Base-by-base conservation (phyloP, 345 rosid species). In the Pelargonium nanum region DNA sequence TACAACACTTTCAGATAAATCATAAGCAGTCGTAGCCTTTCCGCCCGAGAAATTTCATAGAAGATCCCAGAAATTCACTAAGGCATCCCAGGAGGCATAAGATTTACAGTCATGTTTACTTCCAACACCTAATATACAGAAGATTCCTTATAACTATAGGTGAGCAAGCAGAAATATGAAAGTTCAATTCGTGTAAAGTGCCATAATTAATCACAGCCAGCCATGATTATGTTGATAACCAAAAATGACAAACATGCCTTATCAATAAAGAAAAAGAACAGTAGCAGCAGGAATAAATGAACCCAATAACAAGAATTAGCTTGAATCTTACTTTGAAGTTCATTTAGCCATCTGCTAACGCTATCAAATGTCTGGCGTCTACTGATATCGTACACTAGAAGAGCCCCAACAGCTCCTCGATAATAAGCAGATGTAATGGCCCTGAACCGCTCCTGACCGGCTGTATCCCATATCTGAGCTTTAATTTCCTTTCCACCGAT, bases 401-500 rank as follows among this genome's bases (percentile, higher is more conserved):
- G 93, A 68, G 98, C 98, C 68, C 98, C 98, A 23, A 92, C 98
- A 17, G 98, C 97, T 67, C 98, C 98, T 61, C 98, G 73, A 73
- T 92, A 92, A 65, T 92, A 92, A 9, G 98, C 97, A 63, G 97
- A 89, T 50, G 97, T 92, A 55, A 92, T 97, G 57, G 98, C 98
- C 69, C 98, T 84, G 68, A 92, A 89, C 61, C 98, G 91, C 72
- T 92, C 96, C 80, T 92, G 98, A 70, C 98, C 98, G 6, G 98
- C 98, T 26, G 96, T 92, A 71, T 92, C 98, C 98, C 98, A 92
- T 69, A 92, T 89, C 77, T 92, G 98, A 4, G 97, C 97, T 74
- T 92, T 89, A 74, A 89, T 64, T 81, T 89, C 98, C 75, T 87
- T 92, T 0, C 95, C 96, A 6, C 85, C 83, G 24, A 92, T 89